These are phyloP conservation scores for Pseudozyma sp. DNA, from an alignment of 1,284 basidiomycete species.

Conservation along the genomic window DNA sequence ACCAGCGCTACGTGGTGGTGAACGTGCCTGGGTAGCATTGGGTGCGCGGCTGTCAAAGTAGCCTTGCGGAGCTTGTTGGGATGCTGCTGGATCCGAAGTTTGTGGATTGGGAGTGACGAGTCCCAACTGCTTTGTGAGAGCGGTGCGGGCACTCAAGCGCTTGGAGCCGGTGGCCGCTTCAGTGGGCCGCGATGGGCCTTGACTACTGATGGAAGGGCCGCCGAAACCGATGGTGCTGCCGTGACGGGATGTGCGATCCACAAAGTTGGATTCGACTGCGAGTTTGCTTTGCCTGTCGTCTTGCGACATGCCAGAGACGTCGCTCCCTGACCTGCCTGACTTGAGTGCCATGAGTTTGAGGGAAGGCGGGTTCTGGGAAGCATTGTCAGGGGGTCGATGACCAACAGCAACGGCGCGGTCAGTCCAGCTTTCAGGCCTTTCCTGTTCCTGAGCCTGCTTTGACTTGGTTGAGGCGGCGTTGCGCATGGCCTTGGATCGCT, in stretches of 20 bases:
- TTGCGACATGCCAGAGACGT: constrained; percentile 14
- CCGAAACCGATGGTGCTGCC: constrained; percentile 57
- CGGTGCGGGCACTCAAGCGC: constrained; percentile 44
- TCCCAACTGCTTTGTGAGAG: constrained; percentile 55
- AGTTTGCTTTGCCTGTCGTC: constrained; percentile 33
- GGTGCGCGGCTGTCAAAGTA: constrained; percentile 33
- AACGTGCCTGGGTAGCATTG: constrained; percentile 15
- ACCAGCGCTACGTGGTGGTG: constrained; percentile 16
- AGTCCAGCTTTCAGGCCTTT: constrained; percentile 53
- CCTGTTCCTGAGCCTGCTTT: constrained; percentile 6
- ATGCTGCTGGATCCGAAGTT: not conserved
- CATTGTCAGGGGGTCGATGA: constrained; percentile 58
- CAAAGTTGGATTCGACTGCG: constrained; percentile 34
- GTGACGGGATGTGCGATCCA: constrained; percentile 49
- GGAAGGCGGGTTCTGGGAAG: constrained; percentile 62
- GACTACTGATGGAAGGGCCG: constrained; percentile 8
- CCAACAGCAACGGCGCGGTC: constrained; percentile 60
- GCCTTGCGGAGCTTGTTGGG: constrained; percentile 12
- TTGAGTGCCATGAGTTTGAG: constrained; percentile 63
- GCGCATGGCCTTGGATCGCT: constrained; percentile 9
- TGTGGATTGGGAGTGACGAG: constrained; percentile 36
- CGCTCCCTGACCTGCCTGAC: constrained; percentile 38
- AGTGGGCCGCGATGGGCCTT: not conserved
- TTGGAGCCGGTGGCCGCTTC: constrained; percentile 11
- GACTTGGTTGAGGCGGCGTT: constrained; percentile 4